phyloP scores from a whole-genome alignment of 108 stramenopile genomes.

The Pseudonitzschia multiseries region DNA sequence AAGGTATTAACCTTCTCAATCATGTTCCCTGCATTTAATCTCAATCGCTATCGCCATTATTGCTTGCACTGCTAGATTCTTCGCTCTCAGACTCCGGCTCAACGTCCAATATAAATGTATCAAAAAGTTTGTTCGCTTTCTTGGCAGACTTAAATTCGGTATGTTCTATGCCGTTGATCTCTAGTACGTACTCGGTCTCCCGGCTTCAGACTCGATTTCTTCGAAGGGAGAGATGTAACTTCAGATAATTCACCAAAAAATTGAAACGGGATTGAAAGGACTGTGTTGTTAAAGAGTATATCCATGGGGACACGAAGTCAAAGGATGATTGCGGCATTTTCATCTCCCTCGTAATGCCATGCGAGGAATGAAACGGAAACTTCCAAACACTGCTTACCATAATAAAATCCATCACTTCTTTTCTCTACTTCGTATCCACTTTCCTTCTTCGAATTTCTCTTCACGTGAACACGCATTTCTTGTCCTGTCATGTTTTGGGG shows the following conservation, averaged over 20 bases:
- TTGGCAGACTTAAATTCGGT: constrained; percentile 31
- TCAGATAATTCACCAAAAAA: not conserved
- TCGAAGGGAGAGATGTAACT: constrained; percentile 29
- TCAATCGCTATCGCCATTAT: not conserved
- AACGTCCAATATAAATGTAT: constrained; percentile 29
- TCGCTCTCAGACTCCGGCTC: constrained; percentile 7
- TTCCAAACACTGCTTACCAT: constrained; percentile 16
- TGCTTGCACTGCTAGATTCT: not conserved
- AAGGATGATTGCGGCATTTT: too few species aligned
- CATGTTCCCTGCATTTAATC: too few species aligned
- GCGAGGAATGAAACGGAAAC: not conserved
- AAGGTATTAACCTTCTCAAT: too few species aligned
- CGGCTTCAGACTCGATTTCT: constrained; percentile 29
- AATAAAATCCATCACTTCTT: constrained; percentile 30
- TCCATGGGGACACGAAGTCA: too few species aligned
- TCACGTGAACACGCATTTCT: constrained; percentile 25
- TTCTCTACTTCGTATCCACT: constrained; percentile 34
- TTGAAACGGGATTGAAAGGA: too few species aligned
- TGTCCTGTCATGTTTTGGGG: not conserved
- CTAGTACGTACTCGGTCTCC: constrained; percentile 34
- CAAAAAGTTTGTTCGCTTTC: constrained; percentile 30
- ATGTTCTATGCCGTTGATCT: constrained; percentile 35
- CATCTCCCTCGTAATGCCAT: too few species aligned
- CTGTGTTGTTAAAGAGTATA: too few species aligned
- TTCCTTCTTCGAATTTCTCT: constrained; percentile 31